Percentiles rank a stretch among this genome's conserved stretches.
Evolutionary conservation across 2,329 filamentous ascomycete genomes (phyloP).

Genomic region (Sclerotinia glacialis): DNA sequence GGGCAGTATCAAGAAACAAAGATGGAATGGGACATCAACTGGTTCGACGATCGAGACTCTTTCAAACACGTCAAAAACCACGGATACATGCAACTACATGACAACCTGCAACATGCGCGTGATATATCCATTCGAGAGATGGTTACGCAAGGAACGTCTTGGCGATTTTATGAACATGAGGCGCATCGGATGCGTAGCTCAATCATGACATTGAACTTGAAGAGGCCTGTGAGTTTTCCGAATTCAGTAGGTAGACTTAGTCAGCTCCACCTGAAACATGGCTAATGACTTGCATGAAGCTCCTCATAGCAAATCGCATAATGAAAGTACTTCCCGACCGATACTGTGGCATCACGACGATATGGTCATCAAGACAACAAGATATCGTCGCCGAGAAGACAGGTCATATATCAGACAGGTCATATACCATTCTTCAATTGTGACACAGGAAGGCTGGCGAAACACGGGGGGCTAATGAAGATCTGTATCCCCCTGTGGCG

Average conservation of each 20-base stretch:
- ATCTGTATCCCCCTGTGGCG: not conserved
- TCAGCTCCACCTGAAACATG: not conserved
- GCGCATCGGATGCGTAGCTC: not conserved
- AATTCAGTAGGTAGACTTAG: not conserved
- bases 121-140: not conserved
- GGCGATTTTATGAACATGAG: constrained; percentile 12
- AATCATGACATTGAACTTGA: not conserved
- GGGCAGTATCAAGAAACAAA: constrained; percentile 13
- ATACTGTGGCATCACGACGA: not conserved
- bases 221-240: not conserved
- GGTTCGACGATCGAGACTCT: constrained; percentile 10
- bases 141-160: not conserved
- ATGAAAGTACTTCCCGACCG: not conserved
- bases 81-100: not conserved
- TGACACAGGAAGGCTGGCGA: not conserved
- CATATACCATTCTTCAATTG: not conserved
- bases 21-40: not conserved
- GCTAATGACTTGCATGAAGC: not conserved
- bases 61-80: constrained; percentile 14
- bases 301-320: not conserved
- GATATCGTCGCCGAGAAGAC: not conserved
- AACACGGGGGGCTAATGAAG: not conserved
- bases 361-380: not conserved
- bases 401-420: not conserved
- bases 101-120: not conserved